Conservation (phyloP, 1,139 yeast genomes). For the Scheffersomyces parashehatae region DNA sequence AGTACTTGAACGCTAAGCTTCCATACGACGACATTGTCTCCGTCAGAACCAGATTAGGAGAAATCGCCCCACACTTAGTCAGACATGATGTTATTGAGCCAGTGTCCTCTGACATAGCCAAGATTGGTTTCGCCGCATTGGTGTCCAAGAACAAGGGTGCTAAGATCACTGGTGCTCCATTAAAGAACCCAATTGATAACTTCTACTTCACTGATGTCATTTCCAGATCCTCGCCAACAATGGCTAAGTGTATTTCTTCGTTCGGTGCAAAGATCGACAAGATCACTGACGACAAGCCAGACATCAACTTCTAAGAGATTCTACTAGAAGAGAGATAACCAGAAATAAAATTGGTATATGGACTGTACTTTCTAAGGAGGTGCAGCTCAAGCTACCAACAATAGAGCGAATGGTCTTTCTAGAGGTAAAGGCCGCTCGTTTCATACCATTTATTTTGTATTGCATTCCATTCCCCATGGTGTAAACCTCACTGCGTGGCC, state of each 20-base stretch:
- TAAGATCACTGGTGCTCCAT: constrained; percentile 48
- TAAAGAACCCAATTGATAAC: constrained; percentile 74
- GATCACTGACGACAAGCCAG: constrained; percentile 51
- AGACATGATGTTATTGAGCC: constrained; percentile 78
- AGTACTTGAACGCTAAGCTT: constrained; percentile 68
- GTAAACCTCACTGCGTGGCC: too few species aligned
- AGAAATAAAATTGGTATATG: too few species aligned
- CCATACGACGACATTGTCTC: constrained; percentile 78
- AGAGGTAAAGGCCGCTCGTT: too few species aligned
- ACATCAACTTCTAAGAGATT: constrained; percentile 28
- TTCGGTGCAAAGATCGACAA: constrained; percentile 69
- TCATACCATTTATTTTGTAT: too few species aligned
- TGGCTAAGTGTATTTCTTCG: constrained; percentile 78
- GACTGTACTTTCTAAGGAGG: too few species aligned
- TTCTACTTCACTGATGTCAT: constrained; percentile 88
- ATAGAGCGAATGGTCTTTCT: too few species aligned
- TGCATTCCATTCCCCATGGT: too few species aligned
- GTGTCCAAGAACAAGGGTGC: constrained; percentile 40
- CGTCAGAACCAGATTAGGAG: constrained; percentile 69
- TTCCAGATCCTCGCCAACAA: constrained; percentile 84
- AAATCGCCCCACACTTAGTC: constrained; percentile 79
- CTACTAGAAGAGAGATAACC: not conserved
- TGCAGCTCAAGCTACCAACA: too few species aligned
- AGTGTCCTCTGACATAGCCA: constrained; percentile 57
- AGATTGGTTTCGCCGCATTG: constrained; percentile 57